Base-by-base conservation (phyloP, 2,329 filamentous ascomycete species). In the Ophiostoma ips region DNA sequence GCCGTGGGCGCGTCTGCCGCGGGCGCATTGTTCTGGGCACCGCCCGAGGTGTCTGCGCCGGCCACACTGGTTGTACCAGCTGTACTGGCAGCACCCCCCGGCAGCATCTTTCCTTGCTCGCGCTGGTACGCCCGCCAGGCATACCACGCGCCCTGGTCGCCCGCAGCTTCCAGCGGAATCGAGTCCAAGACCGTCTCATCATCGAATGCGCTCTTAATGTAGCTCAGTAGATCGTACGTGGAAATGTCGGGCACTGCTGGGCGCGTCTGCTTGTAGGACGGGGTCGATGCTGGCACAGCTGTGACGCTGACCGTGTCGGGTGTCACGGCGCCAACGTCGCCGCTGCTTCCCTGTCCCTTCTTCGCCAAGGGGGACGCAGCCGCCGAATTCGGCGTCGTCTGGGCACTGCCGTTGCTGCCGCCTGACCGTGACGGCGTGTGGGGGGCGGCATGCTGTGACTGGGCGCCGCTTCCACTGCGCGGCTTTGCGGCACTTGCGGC, bases 121-220 rank as follows among this genome's bases (percentile, higher is more conserved):
- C 63, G 68, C 50, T 81, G 77, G 62, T 90, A 76, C 7, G 84
- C 78, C 58, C 80, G 76, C 90, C 90, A 96, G 5, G 90, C 90
- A 67, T 95, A 86, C 84, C 88, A 96, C 19, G 90, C 92, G 7
- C 88, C 87, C 3, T 85, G 81, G 58, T 96, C 95, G 1, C 87
- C 90, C 0, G 89, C 87, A 16, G 85, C 85, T 55, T 87, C 79
- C 1, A 94, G 68, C 2, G 87, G 83, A 18, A 96, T 71, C 0
- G 76, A 76, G 64, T 96, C 88, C 3, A 96, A 70, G 8, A 94
- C 76, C 1, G 70, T 67, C 54, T 83, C 84, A 52, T 88, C 79
- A 56, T 86, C 84, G 63, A 98, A 95, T 0, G 87, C 75, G 55
- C 81, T 83, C 53, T 83, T 78, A 33, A 96, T 79, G 63, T 96